Conservation (phyloP, 306 rosid genomes). For the Cucumis cinereus region DNA sequence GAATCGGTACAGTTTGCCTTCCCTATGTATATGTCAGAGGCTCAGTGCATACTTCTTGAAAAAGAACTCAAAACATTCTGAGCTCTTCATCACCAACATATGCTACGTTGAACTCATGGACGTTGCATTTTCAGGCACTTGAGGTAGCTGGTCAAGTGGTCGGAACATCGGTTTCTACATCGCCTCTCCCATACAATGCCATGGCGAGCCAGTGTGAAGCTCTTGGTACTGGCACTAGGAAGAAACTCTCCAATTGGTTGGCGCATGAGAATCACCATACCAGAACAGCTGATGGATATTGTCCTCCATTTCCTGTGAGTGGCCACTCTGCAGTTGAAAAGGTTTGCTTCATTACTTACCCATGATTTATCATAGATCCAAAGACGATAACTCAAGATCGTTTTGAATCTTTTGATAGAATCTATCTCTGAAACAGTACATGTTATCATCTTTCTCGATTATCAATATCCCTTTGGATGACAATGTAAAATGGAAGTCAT, state of each 20-base stretch:
- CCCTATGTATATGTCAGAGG: neutral
- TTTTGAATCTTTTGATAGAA: neutral
- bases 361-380: neutral
- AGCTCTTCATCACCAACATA: neutral
- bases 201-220: constrained; percentile 97
- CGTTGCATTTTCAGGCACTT: constrained; percentile 47
- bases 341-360: neutral
- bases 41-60: neutral
- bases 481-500: neutral
- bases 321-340: constrained; percentile 8
- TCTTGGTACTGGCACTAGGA: constrained; percentile 78
- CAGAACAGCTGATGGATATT: constrained; percentile 23
- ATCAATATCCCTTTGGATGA: neutral
- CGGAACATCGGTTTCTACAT: constrained; percentile 61
- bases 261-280: constrained; percentile 50
- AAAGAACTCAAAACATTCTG: neutral
- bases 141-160: constrained; percentile 96
- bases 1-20: constrained; percentile 51
- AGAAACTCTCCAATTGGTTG: constrained; percentile 83
- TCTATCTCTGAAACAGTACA: neutral
- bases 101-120: neutral
- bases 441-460: neutral
- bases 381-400: neutral
- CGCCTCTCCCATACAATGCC: constrained; percentile 82
- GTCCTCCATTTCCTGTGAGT: constrained; percentile 1